Evolutionary conservation across 352 stramenopile genomes (phyloP).

Genomic region (Phytophthora cactorum): DNA sequence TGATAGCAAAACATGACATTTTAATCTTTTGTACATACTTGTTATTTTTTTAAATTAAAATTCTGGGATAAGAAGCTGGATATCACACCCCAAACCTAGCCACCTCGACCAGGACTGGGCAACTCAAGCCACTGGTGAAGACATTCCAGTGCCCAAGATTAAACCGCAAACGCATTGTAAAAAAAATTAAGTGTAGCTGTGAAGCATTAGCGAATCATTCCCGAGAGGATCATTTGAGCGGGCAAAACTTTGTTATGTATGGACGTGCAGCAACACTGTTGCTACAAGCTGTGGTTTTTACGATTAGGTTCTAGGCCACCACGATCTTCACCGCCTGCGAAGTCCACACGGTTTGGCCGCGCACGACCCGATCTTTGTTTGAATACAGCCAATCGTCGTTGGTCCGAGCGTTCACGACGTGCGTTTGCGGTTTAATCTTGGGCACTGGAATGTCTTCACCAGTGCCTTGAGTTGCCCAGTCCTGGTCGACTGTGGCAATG

Average conservation of each 20-base stretch:
- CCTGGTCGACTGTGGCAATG: constrained; percentile 66
- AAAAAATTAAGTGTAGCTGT: no score
- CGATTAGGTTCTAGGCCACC: no score
- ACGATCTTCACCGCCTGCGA: constrained; percentile 41
- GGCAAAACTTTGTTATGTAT: no score
- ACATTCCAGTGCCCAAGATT: constrained; percentile 48
- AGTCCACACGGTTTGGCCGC: constrained; percentile 58
- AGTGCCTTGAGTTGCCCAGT: constrained; percentile 63
- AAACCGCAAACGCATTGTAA: constrained; percentile 75
- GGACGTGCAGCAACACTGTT: no score
- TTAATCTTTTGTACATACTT: no score
- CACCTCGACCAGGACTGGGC: constrained; percentile 79
- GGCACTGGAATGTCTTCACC: constrained; percentile 37
- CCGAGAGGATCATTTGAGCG: no score
- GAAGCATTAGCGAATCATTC: no score
- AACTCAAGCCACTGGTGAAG: constrained; percentile 45
- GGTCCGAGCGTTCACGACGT: constrained; percentile 77
- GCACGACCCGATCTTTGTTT: constrained; percentile 59
- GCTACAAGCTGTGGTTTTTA: no score
- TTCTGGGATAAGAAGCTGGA: no score
- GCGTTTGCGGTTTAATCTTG: constrained; percentile 67
- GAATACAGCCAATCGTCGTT: constrained; percentile 60
- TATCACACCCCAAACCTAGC: no score
- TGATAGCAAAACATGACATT: no score
- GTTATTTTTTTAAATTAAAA: no score